These are phyloP conservation scores for Elaeis oleifera DNA, from an alignment of 202 grass and related monocot species.

Conservation along the genomic window DNA sequence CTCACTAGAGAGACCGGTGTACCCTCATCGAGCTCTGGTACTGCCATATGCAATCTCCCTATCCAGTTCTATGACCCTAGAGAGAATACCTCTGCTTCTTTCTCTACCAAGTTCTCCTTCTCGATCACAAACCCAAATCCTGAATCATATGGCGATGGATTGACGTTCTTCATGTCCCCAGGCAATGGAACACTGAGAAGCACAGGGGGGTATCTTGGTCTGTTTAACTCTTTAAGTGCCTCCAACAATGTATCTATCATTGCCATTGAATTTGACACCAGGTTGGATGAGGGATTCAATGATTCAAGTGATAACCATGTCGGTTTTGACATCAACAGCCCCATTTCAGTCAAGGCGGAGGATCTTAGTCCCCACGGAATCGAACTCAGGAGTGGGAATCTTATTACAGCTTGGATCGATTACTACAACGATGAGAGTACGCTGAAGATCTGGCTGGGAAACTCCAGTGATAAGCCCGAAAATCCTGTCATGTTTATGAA, in stretches of 20 bases:
- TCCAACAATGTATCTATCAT: conserved; percentile 25
- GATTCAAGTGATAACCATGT: conserved; percentile 70
- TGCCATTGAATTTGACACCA: conserved; percentile 69
- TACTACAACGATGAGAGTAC: conserved; percentile 29
- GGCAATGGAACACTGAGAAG: conserved; percentile 43
- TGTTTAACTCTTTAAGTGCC: conserved; percentile 41
- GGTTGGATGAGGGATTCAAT: conserved; percentile 42
- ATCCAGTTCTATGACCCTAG: conserved; percentile 30
- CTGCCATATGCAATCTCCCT: conserved; percentile 56
- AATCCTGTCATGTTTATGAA: conserved; percentile 34
- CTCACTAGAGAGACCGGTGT: conserved; percentile 70
- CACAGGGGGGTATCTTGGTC: conserved; percentile 69
- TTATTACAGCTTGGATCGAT: conserved; percentile 69
- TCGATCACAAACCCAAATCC: conserved; percentile 42
- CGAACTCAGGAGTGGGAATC: conserved; percentile 58
- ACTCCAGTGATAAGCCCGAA: conserved; percentile 32
- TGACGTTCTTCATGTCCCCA: conserved; percentile 79
- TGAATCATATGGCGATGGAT: conserved; percentile 48
- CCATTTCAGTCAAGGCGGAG: conserved; percentile 28
- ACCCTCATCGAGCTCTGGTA: conserved; percentile 69
- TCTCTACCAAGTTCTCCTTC: conserved; percentile 80
- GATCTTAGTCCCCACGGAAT: conserved; percentile 38
- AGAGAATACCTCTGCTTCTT: conserved; percentile 28
- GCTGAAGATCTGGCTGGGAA: conserved; percentile 50
- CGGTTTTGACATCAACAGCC: conserved; percentile 53